Base-by-base conservation (phyloP, 805 yeast genomes). In the Torulaspora delbrueckii region DNA sequence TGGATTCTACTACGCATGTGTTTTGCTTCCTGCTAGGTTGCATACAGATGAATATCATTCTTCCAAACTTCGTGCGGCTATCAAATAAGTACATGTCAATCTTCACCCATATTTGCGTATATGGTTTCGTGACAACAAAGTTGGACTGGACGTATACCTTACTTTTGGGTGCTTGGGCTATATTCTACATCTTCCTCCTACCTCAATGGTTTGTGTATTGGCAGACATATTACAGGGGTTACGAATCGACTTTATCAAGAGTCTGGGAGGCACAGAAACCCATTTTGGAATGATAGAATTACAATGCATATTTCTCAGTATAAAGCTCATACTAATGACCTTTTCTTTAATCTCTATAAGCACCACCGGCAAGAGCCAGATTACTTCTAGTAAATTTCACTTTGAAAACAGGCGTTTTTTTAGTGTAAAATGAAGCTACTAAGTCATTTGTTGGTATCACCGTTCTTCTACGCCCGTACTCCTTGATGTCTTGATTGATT, bases 311-410 rank as follows among this genome's bases (percentile, higher is more conserved):
- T 37, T 28, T 31, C 9, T 19, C 10, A 30, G 23, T 16, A 36
- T 37, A 46, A 14, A 24, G 27, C 24, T 31, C n/a, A 12, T 13
- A 22, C 13, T 37, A n/a, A 19, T 22, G 10, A 9, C 13, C 25
- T 16, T 13, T 25, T 12, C 26, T 24, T 57, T 50, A 70, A 26
- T 77, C 79, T 52, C 69, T 66, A 57, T 84, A 88, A 3, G 93
- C 93, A 42, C 99, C 98, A 22, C 87, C 97, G 0, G 96, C 96
- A 30, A 93, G 73, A 56, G 96, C 90, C 55, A 93, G 69, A 68
- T 93, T 93, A 49, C 96, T 74, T 63, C 95, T 75, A 1, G 98
- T 91, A 63, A 93, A 91, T 59, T 84, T 89, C 28, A 93, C 95
- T 57, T 86, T 87, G 70, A 84, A 93, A 23, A 93, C 93, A 3